phyloP scores from a whole-genome alignment of 345 rosid genomes.

The Lepidium didymum region DNA sequence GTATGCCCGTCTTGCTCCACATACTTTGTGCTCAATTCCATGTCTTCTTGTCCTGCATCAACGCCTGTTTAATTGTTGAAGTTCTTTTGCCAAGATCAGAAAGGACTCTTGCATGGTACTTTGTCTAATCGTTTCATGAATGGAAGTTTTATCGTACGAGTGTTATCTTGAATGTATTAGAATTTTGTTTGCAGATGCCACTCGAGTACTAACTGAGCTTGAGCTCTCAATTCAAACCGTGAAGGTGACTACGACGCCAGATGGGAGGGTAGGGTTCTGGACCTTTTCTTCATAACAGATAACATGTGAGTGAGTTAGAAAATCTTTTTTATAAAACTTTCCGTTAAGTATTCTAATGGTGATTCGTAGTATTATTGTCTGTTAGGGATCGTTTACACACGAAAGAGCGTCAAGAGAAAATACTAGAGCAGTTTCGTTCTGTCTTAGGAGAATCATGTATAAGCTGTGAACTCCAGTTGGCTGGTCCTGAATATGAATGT shows the following conservation, averaged over 20 bases:
- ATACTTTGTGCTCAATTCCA: conserved; percentile 36
- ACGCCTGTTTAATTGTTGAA: conserved; percentile 63
- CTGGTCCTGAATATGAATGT: conserved; percentile 57
- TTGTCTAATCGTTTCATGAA: not conserved
- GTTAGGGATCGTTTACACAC: conserved; percentile 70
- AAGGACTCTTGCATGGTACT: conserved; percentile 72
- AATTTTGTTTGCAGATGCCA: conserved; percentile 51
- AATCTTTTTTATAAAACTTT: not conserved
- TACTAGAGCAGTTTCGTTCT: conserved; percentile 48
- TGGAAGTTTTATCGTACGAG: not conserved
- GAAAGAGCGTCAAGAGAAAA: conserved; percentile 48
- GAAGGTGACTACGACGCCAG: conserved; percentile 81
- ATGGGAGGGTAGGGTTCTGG: conserved; percentile 74
- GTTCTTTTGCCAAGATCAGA: conserved; percentile 56
- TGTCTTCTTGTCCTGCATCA: conserved; percentile 29
- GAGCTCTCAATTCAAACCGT: conserved; percentile 79
- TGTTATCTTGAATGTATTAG: conserved; percentile 2
- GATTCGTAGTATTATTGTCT: not conserved
- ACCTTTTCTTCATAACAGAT: conserved; percentile 81
- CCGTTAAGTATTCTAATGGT: not conserved
- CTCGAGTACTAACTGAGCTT: conserved; percentile 71
- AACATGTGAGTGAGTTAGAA: conserved; percentile 44
- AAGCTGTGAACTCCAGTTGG: conserved; percentile 70
- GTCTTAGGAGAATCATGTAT: conserved; percentile 69
- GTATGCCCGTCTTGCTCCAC: conserved; percentile 53